Evolutionary conservation across 2,329 filamentous ascomycete species (phyloP).

Genomic region (Aspergillus sp.): DNA sequence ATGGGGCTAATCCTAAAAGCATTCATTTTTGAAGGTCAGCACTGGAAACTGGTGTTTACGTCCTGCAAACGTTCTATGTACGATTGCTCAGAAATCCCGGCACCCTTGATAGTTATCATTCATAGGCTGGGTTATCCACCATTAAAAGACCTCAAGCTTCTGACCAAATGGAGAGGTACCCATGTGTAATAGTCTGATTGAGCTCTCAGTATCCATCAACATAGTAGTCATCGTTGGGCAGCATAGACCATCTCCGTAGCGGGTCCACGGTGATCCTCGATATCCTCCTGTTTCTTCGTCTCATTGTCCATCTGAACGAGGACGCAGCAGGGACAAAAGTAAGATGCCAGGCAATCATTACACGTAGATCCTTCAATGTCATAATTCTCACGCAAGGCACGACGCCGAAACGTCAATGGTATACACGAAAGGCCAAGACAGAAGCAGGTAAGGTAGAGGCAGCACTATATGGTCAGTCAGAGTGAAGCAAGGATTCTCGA

Average conservation of each 20-base stretch:
- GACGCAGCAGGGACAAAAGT: not conserved
- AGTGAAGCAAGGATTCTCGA: not conserved
- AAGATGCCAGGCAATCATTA: not conserved
- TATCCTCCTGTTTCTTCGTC: not conserved
- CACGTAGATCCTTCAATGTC: not conserved
- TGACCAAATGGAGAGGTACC: not conserved
- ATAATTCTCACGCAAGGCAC: not conserved
- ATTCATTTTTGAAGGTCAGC: slow-evolving; percentile 2
- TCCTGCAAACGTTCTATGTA: slow-evolving; percentile 1
- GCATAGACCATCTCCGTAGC: not conserved
- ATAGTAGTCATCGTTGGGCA: not conserved
- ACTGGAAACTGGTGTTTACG: slow-evolving; percentile 1
- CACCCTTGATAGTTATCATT: not conserved
- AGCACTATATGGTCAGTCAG: not conserved
- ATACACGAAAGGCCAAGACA: not conserved
- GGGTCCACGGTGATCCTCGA: not conserved
- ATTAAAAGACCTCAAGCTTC: not conserved
- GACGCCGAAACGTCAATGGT: not conserved
- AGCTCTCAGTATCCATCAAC: not conserved
- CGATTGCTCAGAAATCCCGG: not conserved
- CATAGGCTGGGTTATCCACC: not conserved
- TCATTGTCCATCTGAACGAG: not conserved
- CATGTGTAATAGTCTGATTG: not conserved
- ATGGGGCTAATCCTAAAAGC: slow-evolving; percentile 1
- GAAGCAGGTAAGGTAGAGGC: not conserved